Evolutionary conservation across 345 rosid species (phyloP), one percentile per base, ranked within the genome.

Genomic region (Conringia planisiliqua): DNA sequence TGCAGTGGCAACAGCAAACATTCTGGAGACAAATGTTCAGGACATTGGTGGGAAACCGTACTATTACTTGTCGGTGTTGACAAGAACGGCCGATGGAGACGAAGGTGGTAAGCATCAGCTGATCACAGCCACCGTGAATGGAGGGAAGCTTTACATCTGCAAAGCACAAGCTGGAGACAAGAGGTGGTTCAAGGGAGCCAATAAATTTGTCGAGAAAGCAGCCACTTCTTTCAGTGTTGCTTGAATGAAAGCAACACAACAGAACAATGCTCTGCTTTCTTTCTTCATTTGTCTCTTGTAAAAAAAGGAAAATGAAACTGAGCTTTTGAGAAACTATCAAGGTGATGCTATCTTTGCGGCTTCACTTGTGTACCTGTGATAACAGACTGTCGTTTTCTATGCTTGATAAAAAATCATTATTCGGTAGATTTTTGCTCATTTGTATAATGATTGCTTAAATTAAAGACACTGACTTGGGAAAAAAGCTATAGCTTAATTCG

Each of bases 131-230:
- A 72, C 93, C 4, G 90, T 91, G 8, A 88, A 85, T 6, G 85
- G 81, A 64, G 98, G 97, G 0, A 94, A 94, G 85, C 95, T 94
- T 8, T 94, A 83, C 83, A 85, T 95, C 71, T 89, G 96, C 92
- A 95, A 92, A 86, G 99, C 97, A 9, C 99, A 92, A 77, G 97
- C 97, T 5, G 97, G 99, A 38, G 99, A 95, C 86, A 91, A 95
- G 93, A 90, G 99, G 82, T 95, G 99, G 99, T 95, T 95, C 81
- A 95, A 95, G 82, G 99, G 97, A 58, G 89, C 97, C 20, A 90
- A 83, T 52, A 95, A 81, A 83, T 91, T 73, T 38, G 92, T 91
- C 5, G 97, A 95, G 85, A 90, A 71, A 71, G 32, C 97, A 22
- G 83, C 86, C 2, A 83, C 57, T 82, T 92, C 97, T 29, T 95